Base-by-base conservation (phyloP, 2,329 filamentous ascomycete genomes). In the Fonsecaea nubica region DNA sequence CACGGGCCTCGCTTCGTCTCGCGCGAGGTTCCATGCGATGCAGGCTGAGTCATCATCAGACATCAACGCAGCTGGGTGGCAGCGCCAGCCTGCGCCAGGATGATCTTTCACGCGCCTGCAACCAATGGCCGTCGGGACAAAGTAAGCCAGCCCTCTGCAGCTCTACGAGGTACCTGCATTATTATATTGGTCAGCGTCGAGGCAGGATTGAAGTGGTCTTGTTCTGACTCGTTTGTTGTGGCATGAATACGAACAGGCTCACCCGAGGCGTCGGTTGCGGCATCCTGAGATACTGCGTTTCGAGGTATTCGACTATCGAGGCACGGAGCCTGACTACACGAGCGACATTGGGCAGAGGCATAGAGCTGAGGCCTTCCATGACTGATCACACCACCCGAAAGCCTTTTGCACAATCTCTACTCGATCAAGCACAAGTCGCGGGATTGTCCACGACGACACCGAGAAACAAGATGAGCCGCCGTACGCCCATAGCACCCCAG, bases 401-500 rank as follows among this genome's bases (percentile, higher is more conserved):
- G 33, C 58, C 58, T 10, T 61, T 61, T 36, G 40, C 35, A 45
- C 59, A 48, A 21, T 62, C 59, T 15, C 13, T 62, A n/a, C 52
- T 56, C 25, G 59, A 56, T 35, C 52, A 62, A 55, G 59, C 56
- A 30, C 58, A 61, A 42, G 58, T 40, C 25, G 63, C 52, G 10
- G 53, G 52, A 21, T 10, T 65, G 18, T 50, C 45, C 21, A 50
- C 45, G 4, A 33, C 38, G 32, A 57, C 38, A 25, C 13, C 52
- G 25, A 50, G 45, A 55, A 59, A 33, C 48, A 57, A 40, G 21
- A 70, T 71, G 66, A 55, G 54, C 55, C 63, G 69, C n/a, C 66
- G 71, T 5, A 66, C 62, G 35, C 75, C 77, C 13, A 79, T 81
- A 57, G 76, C 78, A 61, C 72, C 81, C 0, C 84, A 86, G 66